Base-by-base conservation (phyloP, 2,329 filamentous ascomycete genomes). In the Albophoma yamanashiensis region DNA sequence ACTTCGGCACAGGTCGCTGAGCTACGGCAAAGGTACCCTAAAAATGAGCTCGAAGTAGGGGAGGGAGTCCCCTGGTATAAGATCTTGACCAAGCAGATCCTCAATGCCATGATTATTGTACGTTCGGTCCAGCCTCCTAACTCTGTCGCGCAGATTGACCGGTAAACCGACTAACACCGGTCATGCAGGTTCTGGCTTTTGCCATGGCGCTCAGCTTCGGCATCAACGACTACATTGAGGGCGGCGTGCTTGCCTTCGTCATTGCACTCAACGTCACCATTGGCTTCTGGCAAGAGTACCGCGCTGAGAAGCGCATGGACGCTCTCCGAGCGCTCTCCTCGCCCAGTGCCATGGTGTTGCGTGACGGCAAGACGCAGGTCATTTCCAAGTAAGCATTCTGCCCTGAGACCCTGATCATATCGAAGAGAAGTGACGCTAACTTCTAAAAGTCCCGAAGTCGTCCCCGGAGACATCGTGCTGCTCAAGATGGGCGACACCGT, bases 31-130 rank as follows among this genome's bases (percentile, higher is more conserved):
- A 78, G 81, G 61, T 85, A 87, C 69, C 87, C 87, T 57, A 77
- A 73, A 22, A 92, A 92, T 74, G 86, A 90, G 68, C 78, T 92
- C 25, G 84, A 90, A 53, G 83, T 89, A 25, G 86, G 81, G 25
- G 84, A 82, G 36, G 83, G 82, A 36, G 85, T 92, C 56, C 82
- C 82, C 69, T 80, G 86, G 88, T 78, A 86, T 67, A 92, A 87
- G 66, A 89, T 92, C 50, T 75, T 92, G 55, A 75, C 88, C 61
- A 86, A 87, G 66, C 89, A 92, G 71, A 73, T 91, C 27, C 83
- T 86, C 69, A 92, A 92, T 77, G 88, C 89, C 61, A 91, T 91
- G 89, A 88, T 89, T 60, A 73, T 91, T 67, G 83, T 84, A 74
- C 65, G 81, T 75, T 9, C 34, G 8, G 27, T 3, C 27, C 5